A percentile compares a stretch with the other conserved stretches of the same genome.
Conservation (phyloP, 345 rosid genomes). For the Populus alba region DNA sequence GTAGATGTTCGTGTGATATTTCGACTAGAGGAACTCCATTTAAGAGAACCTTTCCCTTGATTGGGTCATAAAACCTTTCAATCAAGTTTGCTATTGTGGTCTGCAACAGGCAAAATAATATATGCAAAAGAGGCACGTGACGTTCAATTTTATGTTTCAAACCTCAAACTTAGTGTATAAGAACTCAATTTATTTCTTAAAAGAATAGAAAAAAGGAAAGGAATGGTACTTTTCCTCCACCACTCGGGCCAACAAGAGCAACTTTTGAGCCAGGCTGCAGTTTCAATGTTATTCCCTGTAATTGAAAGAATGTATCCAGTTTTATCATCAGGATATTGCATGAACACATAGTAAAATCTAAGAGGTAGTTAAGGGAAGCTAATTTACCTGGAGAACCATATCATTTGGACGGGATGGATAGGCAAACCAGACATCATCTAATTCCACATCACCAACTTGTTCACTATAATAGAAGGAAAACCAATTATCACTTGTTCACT, state of each 20-base stretch:
- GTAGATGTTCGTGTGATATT: conserved; percentile 77
- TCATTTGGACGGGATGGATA: conserved; percentile 96
- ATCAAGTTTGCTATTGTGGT: conserved; percentile 89
- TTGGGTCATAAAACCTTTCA: conserved; percentile 86
- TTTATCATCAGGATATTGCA: neutral
- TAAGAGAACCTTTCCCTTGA: conserved; percentile 70
- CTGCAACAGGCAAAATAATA: conserved; percentile 41
- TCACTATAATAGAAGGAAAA: conserved; percentile 32
- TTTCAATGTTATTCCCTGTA: conserved; percentile 83
- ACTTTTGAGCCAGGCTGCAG: conserved; percentile 79
- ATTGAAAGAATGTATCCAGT: neutral
- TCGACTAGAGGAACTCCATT: conserved; percentile 80
- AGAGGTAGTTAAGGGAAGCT: neutral
- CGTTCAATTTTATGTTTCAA: neutral
- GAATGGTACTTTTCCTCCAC: conserved; percentile 84
- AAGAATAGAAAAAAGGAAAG: neutral
- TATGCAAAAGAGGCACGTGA: neutral
- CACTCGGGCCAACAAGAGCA: conserved; percentile 97
- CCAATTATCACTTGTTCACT: neutral
- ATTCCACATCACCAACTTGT: conserved; percentile 83
- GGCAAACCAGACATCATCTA: conserved; percentile 91
- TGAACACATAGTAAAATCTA: neutral
- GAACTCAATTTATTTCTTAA: neutral
- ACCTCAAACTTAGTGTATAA: neutral
- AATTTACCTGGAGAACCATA: conserved; percentile 83